phyloP scores from a whole-genome alignment of 371 early-diverging fungal species.

The Rhizopus microsporus region DNA sequence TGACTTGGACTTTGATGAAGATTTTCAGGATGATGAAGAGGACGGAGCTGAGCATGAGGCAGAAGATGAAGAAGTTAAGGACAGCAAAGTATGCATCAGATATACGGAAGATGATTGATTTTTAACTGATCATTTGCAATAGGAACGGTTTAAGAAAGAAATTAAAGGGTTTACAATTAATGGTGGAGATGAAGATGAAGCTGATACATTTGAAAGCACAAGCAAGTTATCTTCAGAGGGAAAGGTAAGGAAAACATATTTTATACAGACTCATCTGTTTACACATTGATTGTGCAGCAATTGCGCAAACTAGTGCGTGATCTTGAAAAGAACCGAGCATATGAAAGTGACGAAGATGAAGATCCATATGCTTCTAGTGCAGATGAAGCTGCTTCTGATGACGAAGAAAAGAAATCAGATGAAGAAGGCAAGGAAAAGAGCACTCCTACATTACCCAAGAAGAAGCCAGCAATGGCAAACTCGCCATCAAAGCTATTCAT shows the following conservation, averaged over 20 bases:
- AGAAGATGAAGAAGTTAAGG: slow-evolving; percentile 66
- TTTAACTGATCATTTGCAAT: background rate
- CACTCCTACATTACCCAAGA: slow-evolving; percentile 38
- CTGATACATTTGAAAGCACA: slow-evolving; percentile 24
- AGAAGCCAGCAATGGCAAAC: slow-evolving; percentile 23
- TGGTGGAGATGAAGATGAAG: slow-evolving; percentile 30
- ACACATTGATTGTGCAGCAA: slow-evolving; percentile 40
- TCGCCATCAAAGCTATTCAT: slow-evolving; percentile 30
- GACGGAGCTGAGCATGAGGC: slow-evolving; percentile 66
- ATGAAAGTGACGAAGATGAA: slow-evolving; percentile 77
- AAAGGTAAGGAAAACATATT: slow-evolving; percentile 29
- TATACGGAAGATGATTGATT: slow-evolving; percentile 36
- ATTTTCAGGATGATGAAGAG: slow-evolving; percentile 79
- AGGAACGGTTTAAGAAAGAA: slow-evolving; percentile 45
- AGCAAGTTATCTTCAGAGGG: slow-evolving; percentile 45
- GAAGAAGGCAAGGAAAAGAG: slow-evolving; percentile 28
- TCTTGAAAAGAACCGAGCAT: slow-evolving; percentile 69
- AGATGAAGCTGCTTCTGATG: slow-evolving; percentile 46
- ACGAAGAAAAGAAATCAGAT: slow-evolving; percentile 21
- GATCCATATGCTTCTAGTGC: slow-evolving; percentile 74
- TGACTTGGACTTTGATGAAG: slow-evolving; percentile 54
- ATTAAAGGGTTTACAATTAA: slow-evolving; percentile 36
- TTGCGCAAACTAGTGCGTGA: slow-evolving; percentile 75
- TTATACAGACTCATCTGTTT: slow-evolving; percentile 9
- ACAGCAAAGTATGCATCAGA: slow-evolving; percentile 36